Evolutionary conservation across 228 moss, liverwort and hornwort genomes (phyloP).

Genomic region (Sphagnum magellanicum): DNA sequence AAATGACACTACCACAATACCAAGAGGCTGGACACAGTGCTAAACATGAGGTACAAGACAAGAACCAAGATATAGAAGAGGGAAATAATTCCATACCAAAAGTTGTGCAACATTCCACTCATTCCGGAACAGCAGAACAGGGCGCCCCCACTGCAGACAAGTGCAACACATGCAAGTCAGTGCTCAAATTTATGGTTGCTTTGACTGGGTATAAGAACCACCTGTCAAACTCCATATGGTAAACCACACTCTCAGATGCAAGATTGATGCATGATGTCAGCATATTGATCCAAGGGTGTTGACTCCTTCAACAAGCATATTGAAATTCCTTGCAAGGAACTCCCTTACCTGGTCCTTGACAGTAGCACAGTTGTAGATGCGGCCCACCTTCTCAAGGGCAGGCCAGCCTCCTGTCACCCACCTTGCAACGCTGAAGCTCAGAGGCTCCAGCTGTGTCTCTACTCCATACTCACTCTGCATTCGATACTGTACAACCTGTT

Average conservation of each 20-base stretch:
- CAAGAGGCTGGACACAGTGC: neutral
- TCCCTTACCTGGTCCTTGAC: conserved; percentile 78
- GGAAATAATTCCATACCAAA: conserved; percentile 30
- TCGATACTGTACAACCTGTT: conserved; percentile 88
- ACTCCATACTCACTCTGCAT: conserved; percentile 91
- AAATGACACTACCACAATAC: neutral
- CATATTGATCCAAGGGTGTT: too few relatives aligned
- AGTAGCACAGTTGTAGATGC: conserved; percentile 84
- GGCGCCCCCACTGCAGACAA: conserved; percentile 76
- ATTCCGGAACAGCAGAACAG: conserved; percentile 86
- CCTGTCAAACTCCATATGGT: too few relatives aligned
- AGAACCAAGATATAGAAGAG: too few relatives aligned
- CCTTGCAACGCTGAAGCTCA: conserved; percentile 85
- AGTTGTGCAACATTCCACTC: conserved; percentile 93
- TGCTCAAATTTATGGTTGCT: neutral
- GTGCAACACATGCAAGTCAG: conserved; percentile 1
- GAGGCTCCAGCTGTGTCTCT: conserved; percentile 85
- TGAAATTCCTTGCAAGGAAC: neutral
- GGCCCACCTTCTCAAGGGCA: conserved; percentile 74
- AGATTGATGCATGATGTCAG: too few relatives aligned
- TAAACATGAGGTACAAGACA: too few relatives aligned
- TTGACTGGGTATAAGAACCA: too few relatives aligned
- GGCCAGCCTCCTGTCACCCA: conserved; percentile 96
- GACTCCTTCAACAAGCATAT: too few relatives aligned
- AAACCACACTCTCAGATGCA: too few relatives aligned